Base-by-base conservation (phyloP, 805 yeast species). In the Clavispora asparagi region DNA sequence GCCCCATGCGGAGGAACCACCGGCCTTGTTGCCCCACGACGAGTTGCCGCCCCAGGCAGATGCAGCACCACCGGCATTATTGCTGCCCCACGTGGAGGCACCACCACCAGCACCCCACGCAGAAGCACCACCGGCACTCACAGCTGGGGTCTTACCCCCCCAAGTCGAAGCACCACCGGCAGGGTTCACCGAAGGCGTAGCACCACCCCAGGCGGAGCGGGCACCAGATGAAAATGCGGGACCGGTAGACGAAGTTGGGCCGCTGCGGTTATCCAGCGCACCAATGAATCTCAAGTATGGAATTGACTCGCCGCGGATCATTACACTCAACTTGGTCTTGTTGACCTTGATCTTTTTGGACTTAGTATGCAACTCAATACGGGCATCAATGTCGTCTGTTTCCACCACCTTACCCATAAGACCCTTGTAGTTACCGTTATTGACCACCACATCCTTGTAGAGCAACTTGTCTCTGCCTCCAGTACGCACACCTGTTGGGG, bases 371-470 rank as follows among this genome's bases (percentile, higher is more conserved):
- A 94, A 76, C 68, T 94, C 99, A 39, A 94, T 87, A 49, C 97
- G 79, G 1, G 97, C 98, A 55, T 78, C 79, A 12, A 85, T 85
- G 51, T 95, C 99, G 57, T 89, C 94, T 9, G 96, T 89, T 62
- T 94, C 98, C 55, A 87, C 85, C 38, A 94, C 88, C 53, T 88
- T 86, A 63, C 99, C 99, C 70, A 85, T 83, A 55, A 89, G 81
- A 40, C 99, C 98, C 69, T 94, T 94, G 65, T 92, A 89, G 28
- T 95, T 94, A n/a, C 97, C 89, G 59, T 86, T 83, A 33, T 87
- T 80, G 41, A 94, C 86, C 53, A 89, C 81, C 19, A 94, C 97
- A 48, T 85, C 85, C 60, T 88, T 89, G 55, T 88, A 86, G 32
- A 94, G 60, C 27, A 95, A 81, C 41, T 79, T 79, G 63, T 89